Conservation (phyloP, 805 yeast genomes). For the Tetrapisispora arboricola region DNA sequence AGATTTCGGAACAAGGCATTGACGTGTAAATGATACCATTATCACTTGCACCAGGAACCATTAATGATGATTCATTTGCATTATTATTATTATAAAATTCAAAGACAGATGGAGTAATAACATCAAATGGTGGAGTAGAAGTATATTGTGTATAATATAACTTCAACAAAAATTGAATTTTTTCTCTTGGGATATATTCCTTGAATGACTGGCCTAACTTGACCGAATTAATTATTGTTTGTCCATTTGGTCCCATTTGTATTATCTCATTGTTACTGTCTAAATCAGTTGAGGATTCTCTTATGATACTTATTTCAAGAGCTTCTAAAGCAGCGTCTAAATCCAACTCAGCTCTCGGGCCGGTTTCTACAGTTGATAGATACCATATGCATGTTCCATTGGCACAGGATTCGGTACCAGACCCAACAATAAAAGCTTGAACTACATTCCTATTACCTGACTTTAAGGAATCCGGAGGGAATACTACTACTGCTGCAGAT, state of each 20-base stretch:
- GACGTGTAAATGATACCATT: conserved; percentile 41
- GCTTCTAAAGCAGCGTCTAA: conserved; percentile 70
- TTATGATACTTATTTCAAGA: conserved; percentile 67
- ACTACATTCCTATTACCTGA: conserved; percentile 61
- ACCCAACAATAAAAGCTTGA: conserved; percentile 79
- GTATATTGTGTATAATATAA: conserved; percentile 52
- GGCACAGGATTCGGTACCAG: conserved; percentile 82
- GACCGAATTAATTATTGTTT: conserved; percentile 66
- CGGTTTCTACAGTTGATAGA: conserved; percentile 64
- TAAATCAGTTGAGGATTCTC: conserved; percentile 58
- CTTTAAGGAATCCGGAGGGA: conserved; percentile 76
- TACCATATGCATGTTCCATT: conserved; percentile 86
- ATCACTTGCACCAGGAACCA: conserved; percentile 35
- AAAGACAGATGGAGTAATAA: conserved; percentile 35
- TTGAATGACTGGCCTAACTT: conserved; percentile 78
- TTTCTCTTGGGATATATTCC: conserved; percentile 74
- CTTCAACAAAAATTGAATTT: conserved; percentile 50
- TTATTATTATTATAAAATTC: conserved; percentile 20
- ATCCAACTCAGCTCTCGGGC: conserved; percentile 61
- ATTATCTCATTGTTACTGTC: conserved; percentile 52
- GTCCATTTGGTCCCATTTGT: conserved; percentile 44
- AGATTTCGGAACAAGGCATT: conserved; percentile 76
- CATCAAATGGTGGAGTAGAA: conserved; percentile 46
- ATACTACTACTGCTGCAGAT: conserved; percentile 76
- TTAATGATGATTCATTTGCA: conserved; percentile 7